phyloP scores from a whole-genome alignment of 768 basidiomycete species.

The Boletus subcaerulescens region DNA sequence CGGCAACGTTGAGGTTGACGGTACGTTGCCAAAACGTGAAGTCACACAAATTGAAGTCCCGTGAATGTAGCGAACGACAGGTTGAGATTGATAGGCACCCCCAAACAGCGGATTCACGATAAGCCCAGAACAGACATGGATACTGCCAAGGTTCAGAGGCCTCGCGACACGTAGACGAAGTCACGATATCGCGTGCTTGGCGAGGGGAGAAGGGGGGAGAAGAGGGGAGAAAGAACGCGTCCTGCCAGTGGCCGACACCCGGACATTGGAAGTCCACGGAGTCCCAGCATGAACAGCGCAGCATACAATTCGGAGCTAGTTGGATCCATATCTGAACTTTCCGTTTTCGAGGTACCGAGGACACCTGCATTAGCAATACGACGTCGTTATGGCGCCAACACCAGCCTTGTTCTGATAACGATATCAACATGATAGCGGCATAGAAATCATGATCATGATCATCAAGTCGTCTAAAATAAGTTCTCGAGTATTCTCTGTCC shows the following conservation, averaged over 20 bases:
- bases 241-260: neutral
- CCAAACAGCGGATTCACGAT: conserved; percentile 1
- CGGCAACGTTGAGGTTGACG: neutral
- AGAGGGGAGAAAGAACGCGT: conserved; percentile 2
- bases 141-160: conserved; percentile 1
- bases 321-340: neutral
- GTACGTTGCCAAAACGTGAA: neutral
- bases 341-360: conserved; percentile 9
- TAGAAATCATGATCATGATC: neutral
- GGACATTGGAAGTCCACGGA: neutral
- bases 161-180: conserved; percentile 4
- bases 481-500: neutral
- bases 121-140: conserved; percentile 8
- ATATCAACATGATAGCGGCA: neutral
- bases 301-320: neutral
- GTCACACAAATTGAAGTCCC: neutral
- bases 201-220: neutral
- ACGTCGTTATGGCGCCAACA: conserved; percentile 3
- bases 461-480: neutral
- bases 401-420: neutral
- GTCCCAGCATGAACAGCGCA: neutral
- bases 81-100: neutral
- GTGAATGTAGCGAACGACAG: neutral
- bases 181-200: neutral
- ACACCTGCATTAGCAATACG: neutral